Base-by-base conservation (phyloP, 2,329 filamentous ascomycete genomes). In the Septoria petroselini region DNA sequence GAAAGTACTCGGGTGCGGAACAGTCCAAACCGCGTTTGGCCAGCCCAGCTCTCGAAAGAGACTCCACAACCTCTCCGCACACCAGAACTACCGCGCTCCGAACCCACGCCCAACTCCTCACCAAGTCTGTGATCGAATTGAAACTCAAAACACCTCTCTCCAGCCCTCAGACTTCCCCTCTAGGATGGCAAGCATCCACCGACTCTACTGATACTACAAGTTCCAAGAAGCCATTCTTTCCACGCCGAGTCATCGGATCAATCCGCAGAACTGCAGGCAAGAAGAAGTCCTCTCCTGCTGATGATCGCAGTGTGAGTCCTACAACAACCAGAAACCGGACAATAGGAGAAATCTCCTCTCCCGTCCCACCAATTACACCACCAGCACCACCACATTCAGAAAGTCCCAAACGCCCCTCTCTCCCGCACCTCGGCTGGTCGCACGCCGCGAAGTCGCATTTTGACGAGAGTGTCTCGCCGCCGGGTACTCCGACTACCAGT, bases 351-450 rank as follows among this genome's bases (percentile, higher is more conserved):
- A 23, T 40, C 34, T 14, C 44, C 53, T 17, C 42, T 34, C 4
- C 62, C 57, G 1, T 51, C 57, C 6, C 57, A 59, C 37, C 49
- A 57, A 7, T 50, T 54, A 12, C 53, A 57, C 12, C 54, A 38
- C 38, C 53, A 42, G 48, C 41, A 27, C 5, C 23, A 27, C 5
- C 23, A 9, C 23, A 5, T 15, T 7, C 29, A 23, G n/a, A 43
- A 2, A 31, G 15, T n/a, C 4, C 6, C 33, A 29, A 33, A 9
- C 1, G 17, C 38, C 21, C 6, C 17, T 7, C 17, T 18, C 14
- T 19, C 23, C 49, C 29, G 3, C 53, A 58, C 35, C 56, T 63
- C 0, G 59, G 61, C 47, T 65, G 63, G 63, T 56, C 62, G 2
- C 46, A 55, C 27, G 15, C 34, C 3, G 47, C 58, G 3, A 64